Evolutionary conservation across 2,329 filamentous ascomycete genomes (phyloP).

Genomic region (Aspergillus sp.): DNA sequence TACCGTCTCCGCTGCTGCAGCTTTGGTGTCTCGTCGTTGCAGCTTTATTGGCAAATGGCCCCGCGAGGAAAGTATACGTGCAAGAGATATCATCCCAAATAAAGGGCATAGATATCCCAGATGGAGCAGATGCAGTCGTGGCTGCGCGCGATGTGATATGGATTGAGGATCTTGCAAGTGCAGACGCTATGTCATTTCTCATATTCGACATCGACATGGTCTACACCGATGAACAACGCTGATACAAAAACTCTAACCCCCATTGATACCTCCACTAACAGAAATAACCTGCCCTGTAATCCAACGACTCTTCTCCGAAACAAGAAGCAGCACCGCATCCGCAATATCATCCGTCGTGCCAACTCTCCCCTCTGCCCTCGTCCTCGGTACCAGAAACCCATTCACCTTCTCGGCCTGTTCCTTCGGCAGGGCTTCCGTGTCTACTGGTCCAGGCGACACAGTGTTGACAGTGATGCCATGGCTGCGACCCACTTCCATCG

Average conservation of each 20-base stretch:
- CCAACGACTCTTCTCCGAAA: slow-evolving; percentile 8
- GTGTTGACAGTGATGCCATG: slow-evolving; percentile 3
- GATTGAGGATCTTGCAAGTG: no score
- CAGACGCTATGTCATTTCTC: no score
- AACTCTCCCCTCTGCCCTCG: neutral
- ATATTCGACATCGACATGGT: no score
- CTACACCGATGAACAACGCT: no score
- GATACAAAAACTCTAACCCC: neutral
- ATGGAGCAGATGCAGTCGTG: no score
- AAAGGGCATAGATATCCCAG: no score
- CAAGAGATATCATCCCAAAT: no score
- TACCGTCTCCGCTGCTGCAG: no score
- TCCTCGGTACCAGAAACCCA: neutral
- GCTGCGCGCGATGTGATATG: no score
- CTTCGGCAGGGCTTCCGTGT: neutral
- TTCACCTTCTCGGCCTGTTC: neutral
- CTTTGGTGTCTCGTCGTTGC: no score
- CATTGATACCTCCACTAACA: slow-evolving; percentile 4
- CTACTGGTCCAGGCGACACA: slow-evolving; percentile 6
- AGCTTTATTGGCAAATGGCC: no score
- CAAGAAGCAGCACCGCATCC: slow-evolving; percentile 3
- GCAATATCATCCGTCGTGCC: slow-evolving; percentile 8
- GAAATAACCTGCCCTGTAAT: slow-evolving; percentile 11
- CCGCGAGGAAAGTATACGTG: no score
- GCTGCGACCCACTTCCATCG: neutral